Conservation (phyloP, 805 yeast species). For the Brettanomyces bruxellensis region DNA sequence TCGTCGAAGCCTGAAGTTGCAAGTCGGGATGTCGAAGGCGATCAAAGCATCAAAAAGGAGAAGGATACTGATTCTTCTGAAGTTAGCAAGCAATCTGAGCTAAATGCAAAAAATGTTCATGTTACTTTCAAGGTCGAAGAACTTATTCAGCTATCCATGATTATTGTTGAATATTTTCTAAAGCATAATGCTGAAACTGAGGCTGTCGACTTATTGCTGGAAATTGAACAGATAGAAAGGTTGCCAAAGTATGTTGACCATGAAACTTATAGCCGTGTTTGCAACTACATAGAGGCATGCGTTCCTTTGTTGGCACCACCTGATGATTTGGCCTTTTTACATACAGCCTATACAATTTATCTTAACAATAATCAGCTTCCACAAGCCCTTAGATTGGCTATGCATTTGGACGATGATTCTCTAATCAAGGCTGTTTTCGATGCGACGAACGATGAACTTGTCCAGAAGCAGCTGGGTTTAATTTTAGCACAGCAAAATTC, state of each 20-base stretch:
- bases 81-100: constrained; percentile 12
- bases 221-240: constrained; percentile 79
- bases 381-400: constrained; percentile 85
- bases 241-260: constrained; percentile 80
- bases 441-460: constrained; percentile 61
- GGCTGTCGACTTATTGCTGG: constrained; percentile 88
- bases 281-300: constrained; percentile 90
- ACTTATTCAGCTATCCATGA: constrained; percentile 57
- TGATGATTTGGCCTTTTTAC: constrained; percentile 76
- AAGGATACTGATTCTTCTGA: neutral
- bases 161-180: constrained; percentile 81
- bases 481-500: constrained; percentile 82
- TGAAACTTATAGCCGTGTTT: constrained; percentile 77
- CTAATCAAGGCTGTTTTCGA: constrained; percentile 73
- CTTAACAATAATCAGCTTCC: constrained; percentile 70
- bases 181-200: constrained; percentile 97
- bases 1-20: constrained; percentile 5
- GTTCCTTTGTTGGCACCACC: constrained; percentile 96
- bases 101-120: constrained; percentile 11
- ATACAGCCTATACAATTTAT: constrained; percentile 84
- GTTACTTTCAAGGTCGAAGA: constrained; percentile 9
- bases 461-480: constrained; percentile 87
- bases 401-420: constrained; percentile 75
- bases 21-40: constrained; percentile 20
- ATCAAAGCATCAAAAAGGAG: constrained; percentile 6